Percentiles rank a stretch among this genome's conserved stretches.
These are phyloP conservation scores for Scleromitrula shiraiana DNA, from an alignment of 2,329 filamentous ascomycete species.

Conservation along the genomic window DNA sequence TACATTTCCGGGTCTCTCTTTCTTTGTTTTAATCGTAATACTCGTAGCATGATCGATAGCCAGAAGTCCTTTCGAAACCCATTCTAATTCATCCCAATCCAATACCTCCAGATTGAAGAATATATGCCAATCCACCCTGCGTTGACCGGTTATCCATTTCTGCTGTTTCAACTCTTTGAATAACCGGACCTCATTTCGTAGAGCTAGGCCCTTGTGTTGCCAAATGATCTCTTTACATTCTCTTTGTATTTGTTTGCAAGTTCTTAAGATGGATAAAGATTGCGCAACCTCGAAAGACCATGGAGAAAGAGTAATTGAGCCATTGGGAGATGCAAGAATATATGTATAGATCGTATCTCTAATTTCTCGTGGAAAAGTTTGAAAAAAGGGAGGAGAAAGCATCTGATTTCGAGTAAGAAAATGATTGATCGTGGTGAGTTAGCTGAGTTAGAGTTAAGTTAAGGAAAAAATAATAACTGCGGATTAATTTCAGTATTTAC, in stretches of 20 bases:
- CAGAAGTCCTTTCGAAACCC: conserved; percentile 10
- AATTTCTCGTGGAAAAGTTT: conserved; percentile 24
- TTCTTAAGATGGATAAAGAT: conserved; percentile 24
- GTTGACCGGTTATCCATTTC: not conserved
- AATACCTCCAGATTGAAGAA: conserved; percentile 23
- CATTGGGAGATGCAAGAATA: conserved; percentile 19
- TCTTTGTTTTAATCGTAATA: conserved; percentile 21
- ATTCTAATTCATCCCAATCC: conserved; percentile 27
- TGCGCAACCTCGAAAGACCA: conserved; percentile 22
- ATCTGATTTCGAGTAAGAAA: too few species aligned
- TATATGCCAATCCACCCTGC: conserved; percentile 15
- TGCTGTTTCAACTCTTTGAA: not conserved
- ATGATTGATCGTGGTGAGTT: too few species aligned
- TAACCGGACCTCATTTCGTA: conserved; percentile 8
- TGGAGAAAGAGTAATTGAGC: conserved; percentile 19
- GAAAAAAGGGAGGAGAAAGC: conserved; percentile 17
- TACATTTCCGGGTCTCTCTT: conserved; percentile 20
- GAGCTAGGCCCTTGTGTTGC: conserved; percentile 19
- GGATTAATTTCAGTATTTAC: too few species aligned
- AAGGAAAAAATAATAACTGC: too few species aligned
- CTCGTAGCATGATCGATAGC: not conserved
- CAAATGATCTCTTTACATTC: conserved; percentile 28
- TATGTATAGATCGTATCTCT: conserved; percentile 26
- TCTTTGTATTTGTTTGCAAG: conserved; percentile 25
- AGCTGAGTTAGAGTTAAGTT: too few species aligned